Evolutionary conservation across 306 rosid species (phyloP).

Genomic region (Hippophae tibetana): DNA sequence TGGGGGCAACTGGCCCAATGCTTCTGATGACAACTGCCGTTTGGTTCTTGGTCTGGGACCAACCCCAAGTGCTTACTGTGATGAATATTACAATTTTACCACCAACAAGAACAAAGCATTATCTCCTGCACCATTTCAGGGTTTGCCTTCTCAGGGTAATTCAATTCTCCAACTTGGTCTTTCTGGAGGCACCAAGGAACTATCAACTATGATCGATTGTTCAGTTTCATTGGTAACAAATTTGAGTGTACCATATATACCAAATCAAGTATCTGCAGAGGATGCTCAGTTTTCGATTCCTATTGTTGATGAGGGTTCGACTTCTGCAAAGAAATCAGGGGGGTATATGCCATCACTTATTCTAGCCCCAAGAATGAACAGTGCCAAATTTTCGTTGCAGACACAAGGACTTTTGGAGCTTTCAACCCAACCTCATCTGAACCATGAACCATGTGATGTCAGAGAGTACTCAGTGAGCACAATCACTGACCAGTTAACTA

Average conservation of each 20-base stretch:
- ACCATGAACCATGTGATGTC: constrained; percentile 37
- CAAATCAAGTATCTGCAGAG: constrained; percentile 38
- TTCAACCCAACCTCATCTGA: constrained; percentile 27
- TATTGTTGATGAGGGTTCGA: constrained; percentile 83
- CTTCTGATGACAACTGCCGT: constrained; percentile 73
- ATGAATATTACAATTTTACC: constrained; percentile 39
- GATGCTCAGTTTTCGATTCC: constrained; percentile 42
- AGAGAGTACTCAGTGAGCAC: constrained; percentile 43
- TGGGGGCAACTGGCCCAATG: constrained; percentile 36
- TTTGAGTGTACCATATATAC: constrained; percentile 26
- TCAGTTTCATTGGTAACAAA: constrained; percentile 56
- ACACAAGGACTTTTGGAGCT: constrained; percentile 33
- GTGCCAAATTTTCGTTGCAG: constrained; percentile 27
- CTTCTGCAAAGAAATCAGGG: constrained; percentile 84
- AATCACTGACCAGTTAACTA: constrained; percentile 37
- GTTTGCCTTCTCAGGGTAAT: constrained; percentile 46
- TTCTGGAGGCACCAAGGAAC: constrained; percentile 67
- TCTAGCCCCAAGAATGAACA: constrained; percentile 65
- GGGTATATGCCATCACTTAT: constrained; percentile 93
- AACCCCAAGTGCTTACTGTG: constrained; percentile 57
- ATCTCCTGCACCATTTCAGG: constrained; percentile 29
- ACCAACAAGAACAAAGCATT: constrained; percentile 40
- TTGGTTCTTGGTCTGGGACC: constrained; percentile 97
- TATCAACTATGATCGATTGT: constrained; percentile 45
- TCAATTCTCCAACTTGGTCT: constrained; percentile 87